phyloP scores from a whole-genome alignment of 306 rosid species.

The Sindora glabra region DNA sequence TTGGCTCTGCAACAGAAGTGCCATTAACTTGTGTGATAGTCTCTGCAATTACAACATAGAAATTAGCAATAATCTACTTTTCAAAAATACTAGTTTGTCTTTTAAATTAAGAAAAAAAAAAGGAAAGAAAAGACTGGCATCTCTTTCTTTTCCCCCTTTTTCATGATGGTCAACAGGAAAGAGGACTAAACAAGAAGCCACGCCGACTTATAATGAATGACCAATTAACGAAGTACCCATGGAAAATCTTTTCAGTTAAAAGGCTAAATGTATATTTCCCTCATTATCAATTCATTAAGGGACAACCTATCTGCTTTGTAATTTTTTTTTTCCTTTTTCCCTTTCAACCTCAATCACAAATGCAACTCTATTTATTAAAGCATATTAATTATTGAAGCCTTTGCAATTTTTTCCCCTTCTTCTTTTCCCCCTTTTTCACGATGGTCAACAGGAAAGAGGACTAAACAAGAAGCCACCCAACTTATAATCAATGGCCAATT shows the following conservation, averaged over 20 bases:
- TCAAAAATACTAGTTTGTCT: constrained; percentile 7
- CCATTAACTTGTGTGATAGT: constrained; percentile 70
- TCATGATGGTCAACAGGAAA: neutral
- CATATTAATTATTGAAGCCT: neutral
- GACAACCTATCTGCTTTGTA: neutral
- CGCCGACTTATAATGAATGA: neutral
- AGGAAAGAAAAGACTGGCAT: too few species aligned
- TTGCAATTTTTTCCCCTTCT: neutral
- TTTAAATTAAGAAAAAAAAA: too few species aligned
- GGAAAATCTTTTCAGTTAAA: too few species aligned
- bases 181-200: neutral
- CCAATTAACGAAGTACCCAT: neutral
- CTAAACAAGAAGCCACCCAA: neutral
- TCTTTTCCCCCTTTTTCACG: neutral
- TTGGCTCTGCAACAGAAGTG: constrained; percentile 47
- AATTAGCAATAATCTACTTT: neutral
- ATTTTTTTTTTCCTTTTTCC: neutral
- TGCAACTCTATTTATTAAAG: neutral
- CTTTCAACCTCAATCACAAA: neutral
- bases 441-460: neutral
- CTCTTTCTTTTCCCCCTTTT: neutral
- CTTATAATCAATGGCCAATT: neutral
- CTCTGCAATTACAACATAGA: constrained; percentile 51
- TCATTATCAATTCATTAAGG: neutral
- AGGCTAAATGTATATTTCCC: neutral